These are phyloP conservation scores for Martensiomyces pterosporus DNA, from an alignment of 192 early-diverging fungal genomes.

Conservation along the genomic window DNA sequence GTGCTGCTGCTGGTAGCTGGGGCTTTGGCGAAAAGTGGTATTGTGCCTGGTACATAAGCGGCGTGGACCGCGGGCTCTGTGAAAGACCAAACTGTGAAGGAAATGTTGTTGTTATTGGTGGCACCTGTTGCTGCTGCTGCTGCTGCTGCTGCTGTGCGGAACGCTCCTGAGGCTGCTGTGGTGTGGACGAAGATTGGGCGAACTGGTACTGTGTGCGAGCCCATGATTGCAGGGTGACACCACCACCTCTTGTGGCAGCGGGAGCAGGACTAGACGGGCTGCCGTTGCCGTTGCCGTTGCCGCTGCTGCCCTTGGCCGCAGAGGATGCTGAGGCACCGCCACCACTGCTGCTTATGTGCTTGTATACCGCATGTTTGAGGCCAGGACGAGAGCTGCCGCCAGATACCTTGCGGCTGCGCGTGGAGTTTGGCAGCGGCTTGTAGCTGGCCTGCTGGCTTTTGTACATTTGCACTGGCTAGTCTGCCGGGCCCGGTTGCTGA, in stretches of 20 bases:
- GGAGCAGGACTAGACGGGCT: no score
- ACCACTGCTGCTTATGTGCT: no score
- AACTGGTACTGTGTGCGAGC: constrained; percentile 36
- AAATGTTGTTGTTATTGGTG: not conserved
- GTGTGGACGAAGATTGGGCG: no score
- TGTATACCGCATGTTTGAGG: constrained; percentile 29
- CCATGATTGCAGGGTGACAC: constrained; percentile 46
- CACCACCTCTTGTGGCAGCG: not conserved
- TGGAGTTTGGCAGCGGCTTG: constrained; percentile 41
- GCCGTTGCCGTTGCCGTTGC: constrained; percentile 2
- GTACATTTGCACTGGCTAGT: no score
- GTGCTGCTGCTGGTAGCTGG: not conserved
- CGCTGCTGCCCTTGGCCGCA: constrained; percentile 1
- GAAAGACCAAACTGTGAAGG: no score
- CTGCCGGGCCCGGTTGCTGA: no score
- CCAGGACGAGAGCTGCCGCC: constrained; percentile 32
- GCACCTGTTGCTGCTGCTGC: constrained; percentile 5
- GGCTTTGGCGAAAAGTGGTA: constrained; percentile 25
- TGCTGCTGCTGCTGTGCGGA: constrained; percentile 8
- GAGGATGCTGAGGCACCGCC: constrained; percentile 1
- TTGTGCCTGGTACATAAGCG: constrained; percentile 30
- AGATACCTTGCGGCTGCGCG: constrained; percentile 40
- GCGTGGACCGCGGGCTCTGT: not conserved
- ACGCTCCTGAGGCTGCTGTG: not conserved
- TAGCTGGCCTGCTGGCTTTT: constrained; percentile 37